These are phyloP conservation scores for Globisporangium spiculum DNA, from an alignment of 352 stramenopile genomes.

Conservation along the genomic window DNA sequence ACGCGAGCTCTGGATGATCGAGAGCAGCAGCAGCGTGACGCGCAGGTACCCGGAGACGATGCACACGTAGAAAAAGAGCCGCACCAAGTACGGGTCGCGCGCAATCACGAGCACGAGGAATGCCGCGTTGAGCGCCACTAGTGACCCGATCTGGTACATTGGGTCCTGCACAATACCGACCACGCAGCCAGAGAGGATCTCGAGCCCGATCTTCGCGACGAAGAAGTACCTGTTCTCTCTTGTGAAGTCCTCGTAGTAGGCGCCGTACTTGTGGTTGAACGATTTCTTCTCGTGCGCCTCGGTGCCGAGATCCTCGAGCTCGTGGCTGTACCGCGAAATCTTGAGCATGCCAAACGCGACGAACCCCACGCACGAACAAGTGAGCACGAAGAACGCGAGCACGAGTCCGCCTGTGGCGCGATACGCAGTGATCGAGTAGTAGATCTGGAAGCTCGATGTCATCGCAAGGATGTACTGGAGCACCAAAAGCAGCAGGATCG, in stretches of 20 bases:
- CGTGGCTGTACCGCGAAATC: constrained; percentile 31
- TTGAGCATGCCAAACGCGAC: constrained; percentile 41
- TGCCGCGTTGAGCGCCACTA: constrained; percentile 37
- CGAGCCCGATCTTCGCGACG: constrained; percentile 40
- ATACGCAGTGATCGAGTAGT: constrained; percentile 22
- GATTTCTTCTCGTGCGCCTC: constrained; percentile 35
- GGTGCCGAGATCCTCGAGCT: constrained; percentile 38
- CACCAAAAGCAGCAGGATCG: constrained; percentile 36
- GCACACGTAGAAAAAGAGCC: constrained; percentile 36
- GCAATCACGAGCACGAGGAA: constrained; percentile 39
- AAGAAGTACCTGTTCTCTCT: constrained; percentile 54
- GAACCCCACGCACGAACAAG: constrained; percentile 29
- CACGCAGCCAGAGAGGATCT: constrained; percentile 37
- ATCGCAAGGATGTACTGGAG: constrained; percentile 47
- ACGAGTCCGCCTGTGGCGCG: constrained; percentile 20
- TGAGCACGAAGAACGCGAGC: constrained; percentile 32
- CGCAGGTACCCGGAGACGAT: constrained; percentile 40
- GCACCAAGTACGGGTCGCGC: constrained; percentile 39
- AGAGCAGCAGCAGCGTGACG: constrained; percentile 42
- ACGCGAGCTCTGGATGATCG: constrained; percentile 31
- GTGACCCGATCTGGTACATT: constrained; percentile 37
- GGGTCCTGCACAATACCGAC: constrained; percentile 31
- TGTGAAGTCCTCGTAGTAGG: constrained; percentile 50
- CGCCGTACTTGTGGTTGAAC: constrained; percentile 44
- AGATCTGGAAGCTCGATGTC: constrained; percentile 50